phyloP scores from a whole-genome alignment of 2,329 filamentous ascomycete species.

The Bertia moriformis region DNA sequence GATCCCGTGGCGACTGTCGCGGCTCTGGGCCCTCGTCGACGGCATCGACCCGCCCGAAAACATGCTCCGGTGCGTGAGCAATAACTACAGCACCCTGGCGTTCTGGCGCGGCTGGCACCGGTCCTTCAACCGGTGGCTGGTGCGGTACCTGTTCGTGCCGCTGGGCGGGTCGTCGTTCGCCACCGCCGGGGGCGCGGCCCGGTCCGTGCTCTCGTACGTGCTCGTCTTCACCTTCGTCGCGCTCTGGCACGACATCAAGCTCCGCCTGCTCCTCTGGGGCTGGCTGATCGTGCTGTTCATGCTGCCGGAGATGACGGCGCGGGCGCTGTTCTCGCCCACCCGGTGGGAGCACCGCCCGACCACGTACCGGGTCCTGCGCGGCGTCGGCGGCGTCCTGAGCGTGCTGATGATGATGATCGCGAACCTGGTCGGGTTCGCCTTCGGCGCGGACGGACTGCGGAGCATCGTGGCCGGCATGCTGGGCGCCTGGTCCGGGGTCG shows the following conservation, averaged over 20 bases:
- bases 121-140: conserved; percentile 84
- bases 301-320: conserved; percentile 67
- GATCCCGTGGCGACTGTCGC: conserved; percentile 94
- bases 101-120: conserved; percentile 98
- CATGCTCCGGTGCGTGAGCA: conserved; percentile 89
- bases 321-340: conserved; percentile 55
- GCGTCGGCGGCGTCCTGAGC: conserved; percentile 67
- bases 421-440: conserved; percentile 90
- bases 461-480: conserved; percentile 64
- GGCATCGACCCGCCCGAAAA: conserved; percentile 93
- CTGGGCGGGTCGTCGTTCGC: conserved; percentile 57
- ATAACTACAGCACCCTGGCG: conserved; percentile 79
- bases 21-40: conserved; percentile 80
- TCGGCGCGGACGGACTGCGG: conserved; percentile 75
- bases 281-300: conserved; percentile 94
- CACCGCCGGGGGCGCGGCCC: conserved; percentile 27
- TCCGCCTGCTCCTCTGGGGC: conserved; percentile 83
- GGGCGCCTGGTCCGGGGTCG: conserved; percentile 56
- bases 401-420: conserved; percentile 91
- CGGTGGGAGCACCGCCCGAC: conserved; percentile 59
- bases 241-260: conserved; percentile 92
- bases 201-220: conserved; percentile 62
- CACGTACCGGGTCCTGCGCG: conserved; percentile 66
- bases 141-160: conserved; percentile 87
- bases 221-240: conserved; percentile 92